These are phyloP conservation scores for Thraustochytrium striatum DNA, from an alignment of 352 stramenopile species.

Conservation along the genomic window DNA sequence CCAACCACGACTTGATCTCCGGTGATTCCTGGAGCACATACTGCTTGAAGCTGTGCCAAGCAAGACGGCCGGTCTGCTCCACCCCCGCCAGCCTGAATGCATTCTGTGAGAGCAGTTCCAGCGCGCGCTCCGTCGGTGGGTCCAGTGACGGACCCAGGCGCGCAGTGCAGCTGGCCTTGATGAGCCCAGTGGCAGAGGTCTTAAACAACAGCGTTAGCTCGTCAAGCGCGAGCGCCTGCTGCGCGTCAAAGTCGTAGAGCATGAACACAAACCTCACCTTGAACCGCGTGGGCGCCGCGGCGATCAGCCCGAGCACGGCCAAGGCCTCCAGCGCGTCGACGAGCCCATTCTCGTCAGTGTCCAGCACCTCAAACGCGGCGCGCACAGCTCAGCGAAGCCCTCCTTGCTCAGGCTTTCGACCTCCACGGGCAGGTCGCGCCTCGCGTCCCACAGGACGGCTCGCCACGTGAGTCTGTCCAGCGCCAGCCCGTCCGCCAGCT, in stretches of 20 bases:
- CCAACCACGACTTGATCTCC: slow-evolving; percentile 20
- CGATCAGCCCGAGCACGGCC: neutral
- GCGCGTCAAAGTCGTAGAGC: slow-evolving; percentile 38
- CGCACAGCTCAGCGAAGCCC: slow-evolving; percentile 18
- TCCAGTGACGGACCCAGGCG: neutral
- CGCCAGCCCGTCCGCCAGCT: slow-evolving; percentile 18
- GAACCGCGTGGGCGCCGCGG: neutral
- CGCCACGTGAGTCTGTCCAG: neutral
- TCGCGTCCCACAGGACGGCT: slow-evolving; percentile 21
- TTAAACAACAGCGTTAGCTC: slow-evolving; percentile 21
- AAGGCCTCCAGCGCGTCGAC: slow-evolving; percentile 25
- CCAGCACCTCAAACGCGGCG: neutral
- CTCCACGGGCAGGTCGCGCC: neutral
- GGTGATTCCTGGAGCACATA: neutral
- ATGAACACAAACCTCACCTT: slow-evolving; percentile 32
- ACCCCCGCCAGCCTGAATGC: neutral
- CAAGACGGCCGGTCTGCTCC: neutral
- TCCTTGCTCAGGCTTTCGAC: neutral
- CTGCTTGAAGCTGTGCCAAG: neutral
- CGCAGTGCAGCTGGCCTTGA: slow-evolving; percentile 10
- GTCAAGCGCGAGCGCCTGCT: slow-evolving; percentile 9
- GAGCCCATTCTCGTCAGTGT: slow-evolving; percentile 35
- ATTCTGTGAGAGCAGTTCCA: slow-evolving; percentile 26
- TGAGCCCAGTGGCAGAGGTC: neutral
- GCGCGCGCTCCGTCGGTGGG: neutral